Conservation (phyloP, 495 filamentous ascomycete genomes). For the Lindgomyces ingoldianus region DNA sequence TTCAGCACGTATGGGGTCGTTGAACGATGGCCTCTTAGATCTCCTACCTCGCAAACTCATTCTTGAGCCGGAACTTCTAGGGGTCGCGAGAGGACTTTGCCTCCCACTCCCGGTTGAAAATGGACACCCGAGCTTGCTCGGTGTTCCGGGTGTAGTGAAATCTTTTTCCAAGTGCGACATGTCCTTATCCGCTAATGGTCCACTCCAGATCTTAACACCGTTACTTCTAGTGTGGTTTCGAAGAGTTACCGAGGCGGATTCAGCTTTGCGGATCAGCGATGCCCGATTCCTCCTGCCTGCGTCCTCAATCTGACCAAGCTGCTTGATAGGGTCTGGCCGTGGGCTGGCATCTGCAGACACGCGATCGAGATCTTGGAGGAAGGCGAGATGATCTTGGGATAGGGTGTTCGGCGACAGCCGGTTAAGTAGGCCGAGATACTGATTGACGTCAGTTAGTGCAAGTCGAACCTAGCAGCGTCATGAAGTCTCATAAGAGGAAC, state of each 20-base stretch:
- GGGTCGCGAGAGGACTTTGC: constrained; percentile 35
- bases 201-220: constrained; percentile 47
- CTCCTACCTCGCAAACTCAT: constrained; percentile 46
- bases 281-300: constrained; percentile 17
- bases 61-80: constrained; percentile 40
- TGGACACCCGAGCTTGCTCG: constrained; percentile 62
- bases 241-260: constrained; percentile 7
- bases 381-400: constrained; percentile 29
- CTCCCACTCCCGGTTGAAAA: constrained; percentile 49
- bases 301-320: constrained; percentile 26
- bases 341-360: not conserved
- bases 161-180: constrained; percentile 60
- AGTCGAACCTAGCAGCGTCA: not conserved
- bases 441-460: constrained; percentile 25
- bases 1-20: constrained; percentile 63
- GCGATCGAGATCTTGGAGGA: constrained; percentile 23
- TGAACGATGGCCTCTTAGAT: constrained; percentile 40
- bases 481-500: not conserved
- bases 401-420: constrained; percentile 31
- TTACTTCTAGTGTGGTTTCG: not conserved
- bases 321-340: constrained; percentile 24
- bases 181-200: constrained; percentile 48
- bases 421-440: constrained; percentile 45
- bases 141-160: constrained; percentile 64
- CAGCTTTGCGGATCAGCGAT: constrained; percentile 25